Evolutionary conservation across 495 filamentous ascomycete genomes (phyloP).

Genomic region (Immersiella caudata): DNA sequence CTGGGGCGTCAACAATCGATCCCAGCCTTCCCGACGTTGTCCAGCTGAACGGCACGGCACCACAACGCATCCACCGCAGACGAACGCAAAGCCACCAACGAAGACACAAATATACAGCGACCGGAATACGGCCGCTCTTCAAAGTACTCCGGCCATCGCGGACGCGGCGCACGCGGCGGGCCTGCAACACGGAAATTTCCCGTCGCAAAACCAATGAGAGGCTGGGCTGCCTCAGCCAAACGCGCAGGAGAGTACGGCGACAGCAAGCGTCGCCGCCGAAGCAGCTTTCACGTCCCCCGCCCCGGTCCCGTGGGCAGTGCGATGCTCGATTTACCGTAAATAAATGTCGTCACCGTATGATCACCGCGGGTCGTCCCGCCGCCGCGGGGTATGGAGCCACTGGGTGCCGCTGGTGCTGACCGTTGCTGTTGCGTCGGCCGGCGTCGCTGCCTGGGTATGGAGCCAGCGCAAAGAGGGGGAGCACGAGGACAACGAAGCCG

Average conservation of each 20-base stretch:
- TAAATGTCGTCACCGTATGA: constrained; percentile 83
- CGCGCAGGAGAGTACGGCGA: neutral
- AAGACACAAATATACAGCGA: neutral
- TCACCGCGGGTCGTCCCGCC: constrained; percentile 63
- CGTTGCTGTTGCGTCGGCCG: constrained; percentile 79
- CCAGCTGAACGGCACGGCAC: neutral
- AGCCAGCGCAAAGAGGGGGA: constrained; percentile 69
- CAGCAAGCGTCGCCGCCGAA: neutral
- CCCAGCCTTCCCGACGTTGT: constrained; percentile 29
- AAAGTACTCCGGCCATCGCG: neutral
- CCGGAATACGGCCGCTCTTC: neutral
- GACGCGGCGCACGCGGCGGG: constrained; percentile 3
- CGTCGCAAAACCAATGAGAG: constrained; percentile 16
- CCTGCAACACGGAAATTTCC: neutral
- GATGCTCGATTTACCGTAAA: constrained; percentile 49
- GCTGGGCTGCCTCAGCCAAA: neutral
- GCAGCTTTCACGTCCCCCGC: neutral
- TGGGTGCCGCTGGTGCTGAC: constrained; percentile 86
- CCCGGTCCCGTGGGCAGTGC: constrained; percentile 24
- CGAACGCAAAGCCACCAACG: constrained; percentile 1
- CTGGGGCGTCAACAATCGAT: constrained; percentile 35
- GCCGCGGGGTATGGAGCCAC: constrained; percentile 72
- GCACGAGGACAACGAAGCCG: constrained; percentile 62
- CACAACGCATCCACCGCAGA: neutral
- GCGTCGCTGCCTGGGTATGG: constrained; percentile 90